A percentile compares a stretch with the other conserved stretches of the same genome.
These are phyloP conservation scores for Nissolia schottii DNA, from an alignment of 306 rosid species.

Conservation along the genomic window DNA sequence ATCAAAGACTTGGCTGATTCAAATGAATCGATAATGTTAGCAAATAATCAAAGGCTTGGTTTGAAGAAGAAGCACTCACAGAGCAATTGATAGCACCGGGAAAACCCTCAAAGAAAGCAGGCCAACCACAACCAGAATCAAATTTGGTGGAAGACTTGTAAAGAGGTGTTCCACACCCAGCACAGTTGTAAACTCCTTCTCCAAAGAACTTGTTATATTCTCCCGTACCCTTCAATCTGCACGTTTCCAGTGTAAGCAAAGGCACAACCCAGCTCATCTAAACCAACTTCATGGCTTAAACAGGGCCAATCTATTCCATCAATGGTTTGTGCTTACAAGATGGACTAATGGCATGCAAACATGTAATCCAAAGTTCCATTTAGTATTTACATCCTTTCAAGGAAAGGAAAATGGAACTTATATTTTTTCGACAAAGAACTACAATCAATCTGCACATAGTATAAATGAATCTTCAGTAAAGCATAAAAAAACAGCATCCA, in stretches of 20 bases:
- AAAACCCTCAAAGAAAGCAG: constrained; percentile 87
- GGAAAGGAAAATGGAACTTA: background rate
- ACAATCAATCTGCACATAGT: background rate
- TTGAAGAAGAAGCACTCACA: constrained; percentile 33
- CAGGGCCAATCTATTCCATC: background rate
- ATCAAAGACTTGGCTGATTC: too few species aligned
- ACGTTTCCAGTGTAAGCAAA: background rate
- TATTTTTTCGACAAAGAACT: background rate
- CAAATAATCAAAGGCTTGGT: background rate
- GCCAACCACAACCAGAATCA: constrained; percentile 94
- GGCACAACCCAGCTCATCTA: background rate
- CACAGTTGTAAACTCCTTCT: constrained; percentile 74
- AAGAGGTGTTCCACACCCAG: constrained; percentile 77
- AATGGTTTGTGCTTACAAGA: background rate
- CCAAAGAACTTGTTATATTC: constrained; percentile 73
- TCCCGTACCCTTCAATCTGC: constrained; percentile 72
- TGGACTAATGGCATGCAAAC: background rate
- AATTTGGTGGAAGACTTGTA: constrained; percentile 79
- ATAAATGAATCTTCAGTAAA: background rate
- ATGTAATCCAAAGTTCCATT: background rate
- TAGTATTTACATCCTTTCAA: too few species aligned
- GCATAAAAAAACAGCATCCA: background rate
- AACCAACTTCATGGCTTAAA: background rate
- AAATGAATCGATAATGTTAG: too few species aligned
- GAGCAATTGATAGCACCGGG: constrained; percentile 79